Conservation (phyloP, 2,329 filamentous ascomycete genomes). For the Paracoccidioides lutzii region DNA sequence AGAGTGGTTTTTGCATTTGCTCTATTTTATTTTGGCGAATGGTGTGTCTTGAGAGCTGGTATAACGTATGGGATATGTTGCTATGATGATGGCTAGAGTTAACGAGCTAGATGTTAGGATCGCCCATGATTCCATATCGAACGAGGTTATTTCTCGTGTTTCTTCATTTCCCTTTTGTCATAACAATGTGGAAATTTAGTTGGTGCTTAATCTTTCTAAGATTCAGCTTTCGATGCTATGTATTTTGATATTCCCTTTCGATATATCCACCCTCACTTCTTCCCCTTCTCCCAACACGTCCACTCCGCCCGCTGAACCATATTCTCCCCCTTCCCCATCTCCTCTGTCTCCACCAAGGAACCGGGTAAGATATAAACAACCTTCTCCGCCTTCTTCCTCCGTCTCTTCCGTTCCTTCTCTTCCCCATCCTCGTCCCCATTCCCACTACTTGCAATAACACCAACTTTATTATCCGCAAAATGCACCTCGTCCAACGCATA, state of each 20-base stretch:
- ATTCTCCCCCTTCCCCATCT: constrained; percentile 35
- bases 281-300: constrained; percentile 18
- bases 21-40: not conserved
- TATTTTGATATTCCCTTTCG: too few species aligned
- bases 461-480: constrained; percentile 19
- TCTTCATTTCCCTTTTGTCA: not conserved
- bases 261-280: not conserved
- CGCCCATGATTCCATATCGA: not conserved
- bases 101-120: not conserved
- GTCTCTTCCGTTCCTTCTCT: constrained; percentile 13
- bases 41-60: not conserved
- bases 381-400: constrained; percentile 22
- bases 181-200: too few species aligned
- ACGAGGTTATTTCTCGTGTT: not conserved
- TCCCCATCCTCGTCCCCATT: constrained; percentile 11
- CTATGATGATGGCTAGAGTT: not conserved
- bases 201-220: too few species aligned
- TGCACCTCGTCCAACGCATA: constrained; percentile 48
- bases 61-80: not conserved
- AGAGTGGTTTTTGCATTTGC: constrained; percentile 7
- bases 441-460: constrained; percentile 6
- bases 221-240: too few species aligned
- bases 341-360: constrained; percentile 44
- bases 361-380: constrained; percentile 50
- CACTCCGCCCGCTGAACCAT: constrained; percentile 23